These are phyloP conservation scores for Cinnamomum chago DNA, from an alignment of 164 flowering plant species.

Conservation along the genomic window DNA sequence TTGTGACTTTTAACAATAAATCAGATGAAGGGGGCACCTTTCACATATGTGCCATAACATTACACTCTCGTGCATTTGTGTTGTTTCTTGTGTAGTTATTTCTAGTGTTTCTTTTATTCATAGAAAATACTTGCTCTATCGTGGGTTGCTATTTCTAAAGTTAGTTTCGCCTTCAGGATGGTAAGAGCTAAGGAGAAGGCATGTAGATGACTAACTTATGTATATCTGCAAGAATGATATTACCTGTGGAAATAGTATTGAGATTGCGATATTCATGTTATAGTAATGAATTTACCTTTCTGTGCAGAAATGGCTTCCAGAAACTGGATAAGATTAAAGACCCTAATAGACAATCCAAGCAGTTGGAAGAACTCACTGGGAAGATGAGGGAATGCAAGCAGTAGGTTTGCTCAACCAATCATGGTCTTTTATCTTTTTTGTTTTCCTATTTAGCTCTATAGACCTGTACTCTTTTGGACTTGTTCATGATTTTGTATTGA, in stretches of 20 bases:
- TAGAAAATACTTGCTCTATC: too few species aligned
- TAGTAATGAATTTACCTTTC: neutral
- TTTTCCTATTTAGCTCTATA: neutral
- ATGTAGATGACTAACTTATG: neutral
- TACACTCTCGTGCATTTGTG: neutral
- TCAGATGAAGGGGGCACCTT: too few species aligned
- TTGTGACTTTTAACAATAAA: too few species aligned
- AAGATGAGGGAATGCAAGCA: conserved; percentile 51
- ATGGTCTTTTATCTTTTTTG: neutral
- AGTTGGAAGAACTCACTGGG: conserved; percentile 92
- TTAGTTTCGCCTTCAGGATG: neutral
- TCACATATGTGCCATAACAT: neutral
- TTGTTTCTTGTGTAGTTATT: neutral
- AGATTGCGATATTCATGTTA: neutral
- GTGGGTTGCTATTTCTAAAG: too few species aligned
- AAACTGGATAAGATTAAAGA: conserved; percentile 90
- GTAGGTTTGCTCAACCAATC: conserved; percentile 1
- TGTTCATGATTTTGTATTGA: neutral
- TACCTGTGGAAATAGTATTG: neutral
- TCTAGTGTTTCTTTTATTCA: too few species aligned
- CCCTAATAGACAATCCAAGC: conserved; percentile 81
- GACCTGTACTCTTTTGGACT: neutral
- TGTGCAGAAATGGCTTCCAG: conserved; percentile 87
- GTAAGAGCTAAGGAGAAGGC: neutral
- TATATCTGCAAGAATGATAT: neutral